phyloP scores from a whole-genome alignment of 2,329 filamentous ascomycete species.

The Dothideomycetes sp. region DNA sequence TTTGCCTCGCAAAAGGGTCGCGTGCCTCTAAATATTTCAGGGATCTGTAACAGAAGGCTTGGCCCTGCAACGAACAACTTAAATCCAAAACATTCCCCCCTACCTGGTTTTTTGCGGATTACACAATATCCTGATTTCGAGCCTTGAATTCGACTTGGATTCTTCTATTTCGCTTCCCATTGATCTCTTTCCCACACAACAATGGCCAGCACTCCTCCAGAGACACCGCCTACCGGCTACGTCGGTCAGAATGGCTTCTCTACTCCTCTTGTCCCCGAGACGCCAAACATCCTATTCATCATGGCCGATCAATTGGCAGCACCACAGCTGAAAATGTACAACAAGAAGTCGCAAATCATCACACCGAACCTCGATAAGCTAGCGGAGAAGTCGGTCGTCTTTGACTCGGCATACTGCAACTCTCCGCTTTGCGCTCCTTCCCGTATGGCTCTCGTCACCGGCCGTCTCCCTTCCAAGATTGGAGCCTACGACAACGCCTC shows the following conservation, averaged over 20 bases:
- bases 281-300: conserved; percentile 79
- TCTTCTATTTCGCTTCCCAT: conserved; percentile 1
- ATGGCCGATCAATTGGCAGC: conserved; percentile 95
- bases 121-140: no score
- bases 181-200: conserved; percentile 2
- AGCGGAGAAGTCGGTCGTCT: conserved; percentile 72
- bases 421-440: conserved; percentile 87
- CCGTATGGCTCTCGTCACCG: conserved; percentile 88
- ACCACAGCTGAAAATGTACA: conserved; percentile 84
- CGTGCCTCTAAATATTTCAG: no score
- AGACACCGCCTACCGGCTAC: conserved; percentile 25
- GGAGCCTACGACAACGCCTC: conserved; percentile 86
- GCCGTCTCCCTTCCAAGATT: conserved; percentile 83
- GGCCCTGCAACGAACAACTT: no score
- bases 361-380: conserved; percentile 82
- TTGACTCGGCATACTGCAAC: conserved; percentile 89
- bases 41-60: no score
- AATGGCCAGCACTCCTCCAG: conserved; percentile 19
- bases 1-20: no score
- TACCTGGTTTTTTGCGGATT: no score
- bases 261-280: conserved; percentile 27
- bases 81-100: no score
- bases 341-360: conserved; percentile 77
- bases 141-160: neutral
- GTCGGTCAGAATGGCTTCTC: conserved; percentile 27